Evolutionary conservation across 371 early-diverging fungal genomes (phyloP), one percentile per base, ranked within the genome.

Genomic region (Syncephalastrum sp.): DNA sequence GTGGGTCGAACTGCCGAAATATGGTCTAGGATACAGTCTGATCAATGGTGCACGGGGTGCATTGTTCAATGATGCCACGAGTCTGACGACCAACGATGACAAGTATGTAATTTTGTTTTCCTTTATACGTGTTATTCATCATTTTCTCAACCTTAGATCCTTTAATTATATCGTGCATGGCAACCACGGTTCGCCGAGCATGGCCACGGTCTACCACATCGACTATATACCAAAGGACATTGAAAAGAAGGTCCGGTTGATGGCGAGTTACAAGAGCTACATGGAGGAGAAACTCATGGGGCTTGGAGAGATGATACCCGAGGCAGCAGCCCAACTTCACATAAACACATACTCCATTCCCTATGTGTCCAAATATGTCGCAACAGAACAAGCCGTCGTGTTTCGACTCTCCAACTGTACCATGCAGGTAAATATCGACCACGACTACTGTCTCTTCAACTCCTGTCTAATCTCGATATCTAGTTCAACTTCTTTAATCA

Each of bases 21-120:
- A 89, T 64, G 97, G 95, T 10, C 68, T 97, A 43, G 93, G 93
- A 0, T 97, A 93, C 68, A 85, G 87, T 42, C 74, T 95, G 56
- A 82, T 83, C 46, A 90, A 92, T 65, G 90, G 91, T 5, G 78
- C 84, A 10, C 68, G 70, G 27, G 97, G 96, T 16, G 86, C 93
- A 5, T 86, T 88, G 57, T 97, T 93, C 67, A 91, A 92, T 52
- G 94, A 97, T 70, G 69, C 84, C 16, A 90, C 91, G 12, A 87
- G 83, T 17, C 73, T 93, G 44, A 67, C 83, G 3, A 60, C 78
- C 23, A 55, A 86, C 6, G 74, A 84, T 43, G 75, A 86, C 21
- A 57, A 67, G 83, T 89, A 78, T 61, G 78, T 21, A 70, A 21
- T 53, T 12, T 6, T 41, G 15, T 33, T 44, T 33, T 50, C 45